Conservation (phyloP, 805 yeast genomes). For the Pichia gijzeniarum region DNA sequence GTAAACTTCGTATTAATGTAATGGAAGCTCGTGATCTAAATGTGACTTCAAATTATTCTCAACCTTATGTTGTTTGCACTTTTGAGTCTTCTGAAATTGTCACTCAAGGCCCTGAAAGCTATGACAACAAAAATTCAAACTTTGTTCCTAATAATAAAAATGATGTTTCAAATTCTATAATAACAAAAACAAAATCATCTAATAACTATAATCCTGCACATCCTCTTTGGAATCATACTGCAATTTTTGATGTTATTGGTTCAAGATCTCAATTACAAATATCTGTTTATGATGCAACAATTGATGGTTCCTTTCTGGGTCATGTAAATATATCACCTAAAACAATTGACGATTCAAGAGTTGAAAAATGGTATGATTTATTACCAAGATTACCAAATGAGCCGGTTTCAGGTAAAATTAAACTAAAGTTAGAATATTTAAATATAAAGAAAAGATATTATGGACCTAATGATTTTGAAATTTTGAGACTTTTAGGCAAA, state of each 20-base stretch:
- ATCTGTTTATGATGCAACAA: constrained; percentile 82
- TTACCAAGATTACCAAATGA: constrained; percentile 72
- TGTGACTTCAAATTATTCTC: constrained; percentile 47
- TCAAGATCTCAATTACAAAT: constrained; percentile 78
- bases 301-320: constrained; percentile 81
- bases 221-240: constrained; percentile 90
- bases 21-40: constrained; percentile 70
- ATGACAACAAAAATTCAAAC: constrained; percentile 26
- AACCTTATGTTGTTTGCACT: constrained; percentile 86
- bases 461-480: constrained; percentile 94
- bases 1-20: constrained; percentile 75
- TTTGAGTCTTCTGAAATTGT: constrained; percentile 89
- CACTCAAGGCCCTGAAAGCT: constrained; percentile 66
- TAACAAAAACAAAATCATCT: constrained; percentile 3
- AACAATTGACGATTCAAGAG: constrained; percentile 36
- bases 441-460: constrained; percentile 65
- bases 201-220: constrained; percentile 37
- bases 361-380: constrained; percentile 69
- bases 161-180: constrained; percentile 2
- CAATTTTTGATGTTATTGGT: constrained; percentile 86
- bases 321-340: constrained; percentile 70
- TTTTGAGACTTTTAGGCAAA: constrained; percentile 82
- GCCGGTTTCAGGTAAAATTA: constrained; percentile 69
- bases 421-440: constrained; percentile 67
- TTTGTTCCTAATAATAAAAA: constrained; percentile 11